Evolutionary conservation across 2,329 filamentous ascomycete species (phyloP), one percentile per base, ranked within the genome.

Genomic region (Plectosphaerella sp.): DNA sequence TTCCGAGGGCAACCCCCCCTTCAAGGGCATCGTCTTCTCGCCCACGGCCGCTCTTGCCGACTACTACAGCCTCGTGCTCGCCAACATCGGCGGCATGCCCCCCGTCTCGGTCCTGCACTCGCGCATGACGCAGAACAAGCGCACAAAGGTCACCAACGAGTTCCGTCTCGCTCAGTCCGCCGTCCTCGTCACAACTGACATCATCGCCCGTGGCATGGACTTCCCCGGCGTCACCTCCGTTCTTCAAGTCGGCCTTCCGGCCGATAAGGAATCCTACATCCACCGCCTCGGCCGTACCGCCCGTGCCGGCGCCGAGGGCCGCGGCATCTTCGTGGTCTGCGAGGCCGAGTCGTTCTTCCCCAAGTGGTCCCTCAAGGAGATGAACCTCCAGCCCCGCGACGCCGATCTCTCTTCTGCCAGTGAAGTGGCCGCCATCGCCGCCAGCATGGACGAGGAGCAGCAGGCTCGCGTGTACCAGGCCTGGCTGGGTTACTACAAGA

Each of bases 11-110:
- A 60, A 65, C 11, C 67, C 71, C 6, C 76, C 78, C 1, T 92
- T 96, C 80, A 96, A 96, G 71, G 88, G 88, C 28, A 91, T 96
- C 59, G 72, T 93, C 36, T 96, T 93, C 70, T 87, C 87, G 58
- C 86, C 86, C 50, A 82, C 80, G 0, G 79, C 80, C 3, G 73
- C 71, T 3, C 70, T 75, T 2, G 78, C 77, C 5, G 76, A 75
- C 41, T 74, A 82, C 47, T 78, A 82, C 61, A 70, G 73, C 20
- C 62, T 73, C 14, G 52, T 82, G 18, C 70, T 82, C 4, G 65
- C 64, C 24, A 56, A 60, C 18, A 59, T 73, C 18, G 60, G 69
- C 2, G 72, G 68, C 11, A 58, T 79, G 36, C 72, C 78, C 0
- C 62, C 69, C 3, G 70, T 76, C 9, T 72, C 67, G 24, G 67